phyloP scores from a whole-genome alignment of 2,329 filamentous ascomycete species.

The Paracoccidioides lutzii region DNA sequence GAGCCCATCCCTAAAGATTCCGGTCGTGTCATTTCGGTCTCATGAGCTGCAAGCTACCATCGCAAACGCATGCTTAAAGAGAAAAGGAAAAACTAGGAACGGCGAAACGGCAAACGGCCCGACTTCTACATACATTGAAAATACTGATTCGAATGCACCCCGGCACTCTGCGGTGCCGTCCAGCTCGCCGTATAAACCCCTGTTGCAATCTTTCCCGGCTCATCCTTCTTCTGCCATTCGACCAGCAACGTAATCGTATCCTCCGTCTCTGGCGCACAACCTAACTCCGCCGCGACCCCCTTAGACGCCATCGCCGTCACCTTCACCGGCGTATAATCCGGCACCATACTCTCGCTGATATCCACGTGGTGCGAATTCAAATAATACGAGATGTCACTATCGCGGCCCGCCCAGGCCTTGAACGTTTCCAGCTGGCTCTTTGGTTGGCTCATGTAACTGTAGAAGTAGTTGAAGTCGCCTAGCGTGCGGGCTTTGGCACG shows the following conservation, averaged over 20 bases:
- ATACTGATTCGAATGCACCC: slow-evolving; percentile 94
- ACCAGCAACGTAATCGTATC: slow-evolving; percentile 87
- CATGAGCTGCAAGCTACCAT: background rate
- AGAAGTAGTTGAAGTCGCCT: slow-evolving; percentile 97
- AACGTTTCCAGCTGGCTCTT: slow-evolving; percentile 89
- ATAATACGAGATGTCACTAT: slow-evolving; percentile 92
- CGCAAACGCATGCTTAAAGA: background rate
- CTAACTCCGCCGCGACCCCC: slow-evolving; percentile 64
- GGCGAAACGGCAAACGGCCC: background rate
- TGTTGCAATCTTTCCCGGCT: slow-evolving; percentile 59
- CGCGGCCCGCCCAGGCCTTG: slow-evolving; percentile 83
- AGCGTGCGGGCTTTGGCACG: slow-evolving; percentile 60
- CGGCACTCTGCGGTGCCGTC: slow-evolving; percentile 84
- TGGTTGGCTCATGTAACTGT: slow-evolving; percentile 89
- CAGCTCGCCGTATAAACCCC: slow-evolving; percentile 89
- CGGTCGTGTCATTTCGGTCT: background rate
- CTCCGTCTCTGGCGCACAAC: slow-evolving; percentile 70
- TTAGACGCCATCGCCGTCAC: slow-evolving; percentile 69
- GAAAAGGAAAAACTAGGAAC: background rate
- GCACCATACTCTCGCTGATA: slow-evolving; percentile 83
- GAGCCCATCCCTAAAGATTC: slow-evolving; percentile 52
- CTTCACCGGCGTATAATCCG: slow-evolving; percentile 62
- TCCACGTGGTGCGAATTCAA: slow-evolving; percentile 92
- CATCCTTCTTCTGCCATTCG: slow-evolving; percentile 66
- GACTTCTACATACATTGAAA: slow-evolving; percentile 55